Evolutionary conservation across 768 basidiomycete species (phyloP).

Genomic region (Suillus bovinus): DNA sequence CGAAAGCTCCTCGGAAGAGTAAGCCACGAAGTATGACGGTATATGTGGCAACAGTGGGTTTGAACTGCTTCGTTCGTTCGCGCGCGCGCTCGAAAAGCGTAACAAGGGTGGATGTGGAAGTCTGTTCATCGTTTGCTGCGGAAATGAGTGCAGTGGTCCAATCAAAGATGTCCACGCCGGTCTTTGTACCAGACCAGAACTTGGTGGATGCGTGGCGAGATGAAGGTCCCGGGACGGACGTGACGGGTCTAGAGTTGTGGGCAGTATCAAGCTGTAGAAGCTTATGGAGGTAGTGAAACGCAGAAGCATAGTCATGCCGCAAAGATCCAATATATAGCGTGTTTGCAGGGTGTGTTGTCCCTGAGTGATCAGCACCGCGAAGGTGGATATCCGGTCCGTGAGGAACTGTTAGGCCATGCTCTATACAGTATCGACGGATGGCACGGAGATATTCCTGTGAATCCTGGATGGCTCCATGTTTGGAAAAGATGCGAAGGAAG

Average conservation of each 20-base stretch:
- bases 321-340: constrained; percentile 44
- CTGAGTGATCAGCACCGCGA: constrained; percentile 8
- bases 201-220: not conserved
- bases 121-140: constrained; percentile 40
- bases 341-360: constrained; percentile 38
- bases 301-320: constrained; percentile 42
- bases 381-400: constrained; percentile 14
- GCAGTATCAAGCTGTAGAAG: constrained; percentile 34
- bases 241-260: constrained; percentile 12
- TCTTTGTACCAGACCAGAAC: constrained; percentile 22
- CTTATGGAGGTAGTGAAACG: constrained; percentile 46
- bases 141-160: constrained; percentile 48
- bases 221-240: not conserved
- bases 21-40: constrained; percentile 58
- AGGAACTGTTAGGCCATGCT: constrained; percentile 20
- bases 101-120: constrained; percentile 36
- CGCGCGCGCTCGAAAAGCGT: constrained; percentile 37
- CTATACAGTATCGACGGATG: constrained; percentile 35
- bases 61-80: constrained; percentile 28
- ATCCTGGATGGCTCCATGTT: constrained; percentile 43
- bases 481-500: constrained; percentile 48
- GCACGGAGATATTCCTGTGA: constrained; percentile 41
- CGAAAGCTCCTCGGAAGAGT: constrained; percentile 40
- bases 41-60: constrained; percentile 48
- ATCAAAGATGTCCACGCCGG: constrained; percentile 43